phyloP scores from a whole-genome alignment of 805 yeast genomes.

The Wickerhamomyces xylosicus region DNA sequence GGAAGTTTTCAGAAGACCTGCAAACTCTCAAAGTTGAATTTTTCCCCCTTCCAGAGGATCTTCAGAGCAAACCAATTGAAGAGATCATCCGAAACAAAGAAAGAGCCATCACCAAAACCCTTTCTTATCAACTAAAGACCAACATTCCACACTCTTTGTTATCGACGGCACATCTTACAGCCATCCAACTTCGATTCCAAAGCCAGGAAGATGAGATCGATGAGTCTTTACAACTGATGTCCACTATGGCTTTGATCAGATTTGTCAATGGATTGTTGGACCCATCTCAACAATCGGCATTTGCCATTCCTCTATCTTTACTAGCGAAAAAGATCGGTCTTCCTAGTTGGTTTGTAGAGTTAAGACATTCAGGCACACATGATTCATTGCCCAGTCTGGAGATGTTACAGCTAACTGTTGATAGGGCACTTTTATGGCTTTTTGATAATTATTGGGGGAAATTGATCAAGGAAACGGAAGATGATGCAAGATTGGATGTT shows the following conservation, averaged over 20 bases:
- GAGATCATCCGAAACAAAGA: not conserved
- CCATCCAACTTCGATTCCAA: constrained; percentile 2
- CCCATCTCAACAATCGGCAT: constrained; percentile 70
- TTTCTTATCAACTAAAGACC: constrained; percentile 9
- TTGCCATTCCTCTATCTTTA: constrained; percentile 68
- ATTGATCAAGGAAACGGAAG: constrained; percentile 7
- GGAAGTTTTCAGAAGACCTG: constrained; percentile 7
- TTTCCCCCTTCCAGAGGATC: constrained; percentile 2
- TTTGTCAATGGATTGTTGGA: constrained; percentile 90
- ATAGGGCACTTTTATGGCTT: constrained; percentile 67
- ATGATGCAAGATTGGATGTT: constrained; percentile 11
- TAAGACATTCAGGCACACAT: constrained; percentile 87
- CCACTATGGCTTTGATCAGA: constrained; percentile 60
- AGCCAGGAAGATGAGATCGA: constrained; percentile 1
- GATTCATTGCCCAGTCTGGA: constrained; percentile 68
- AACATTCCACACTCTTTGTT: constrained; percentile 12
- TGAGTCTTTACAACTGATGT: constrained; percentile 2
- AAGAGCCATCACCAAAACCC: constrained; percentile 8
- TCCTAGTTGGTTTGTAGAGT: constrained; percentile 79
- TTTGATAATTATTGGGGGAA: constrained; percentile 62
- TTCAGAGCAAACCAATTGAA: not conserved
- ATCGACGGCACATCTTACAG: constrained; percentile 10
- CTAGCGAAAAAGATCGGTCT: constrained; percentile 60
- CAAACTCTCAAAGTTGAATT: constrained; percentile 8
- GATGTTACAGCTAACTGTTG: constrained; percentile 49